Base-by-base conservation (phyloP, 805 yeast genomes). In the Yamadazyma phyllophila region DNA sequence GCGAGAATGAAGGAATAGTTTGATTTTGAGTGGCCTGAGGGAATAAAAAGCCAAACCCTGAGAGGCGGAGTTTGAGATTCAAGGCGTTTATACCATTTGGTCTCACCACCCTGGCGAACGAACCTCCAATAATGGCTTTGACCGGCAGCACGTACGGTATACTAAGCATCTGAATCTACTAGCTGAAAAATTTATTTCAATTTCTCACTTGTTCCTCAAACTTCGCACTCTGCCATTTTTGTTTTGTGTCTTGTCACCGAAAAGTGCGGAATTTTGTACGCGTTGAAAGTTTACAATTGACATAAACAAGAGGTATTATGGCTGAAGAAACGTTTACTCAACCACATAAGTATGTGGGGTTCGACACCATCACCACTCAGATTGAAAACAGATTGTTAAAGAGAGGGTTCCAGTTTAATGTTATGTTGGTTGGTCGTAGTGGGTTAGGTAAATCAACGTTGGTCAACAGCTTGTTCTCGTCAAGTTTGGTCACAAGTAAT, bases 371-470 rank as follows among this genome's bases (percentile, higher is more conserved):
- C 68, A 92, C 98, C 41, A 79, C 85, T 31, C 99, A 94, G 70
- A 94, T 94, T 61, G 97, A 94, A 67, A 89, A 85, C 65, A 81
- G 97, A 56, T 73, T 94, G 57, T 75, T 94, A 66, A 91, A 89
- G 66, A 78, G 91, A 57, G 99, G 99, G 2, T 94, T 94, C 69
- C 92, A 89, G 62, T 86, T 94, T 69, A 94, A 94, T 62, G 70
- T 94, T 40, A 90, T 94, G 94, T 85, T 88, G 41, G 98, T 92
- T 39, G 99, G 95, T 42, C 59, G 69, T 53, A 85, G 96, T 8
- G 99, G 99, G 2, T 77, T 94, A 56, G 99, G 99, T 47, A 94
- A 94, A 67, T 81, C 96, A 44, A 94, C 99, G 0, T 68, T 94
- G 54, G 78, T 94, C 54, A 94, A 94, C 71, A 88, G 98, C 7